Evolutionary conservation across 1,284 basidiomycete species (phyloP), one percentile per base, ranked within the genome.

Genomic region (Papiliotrema terrestris): DNA sequence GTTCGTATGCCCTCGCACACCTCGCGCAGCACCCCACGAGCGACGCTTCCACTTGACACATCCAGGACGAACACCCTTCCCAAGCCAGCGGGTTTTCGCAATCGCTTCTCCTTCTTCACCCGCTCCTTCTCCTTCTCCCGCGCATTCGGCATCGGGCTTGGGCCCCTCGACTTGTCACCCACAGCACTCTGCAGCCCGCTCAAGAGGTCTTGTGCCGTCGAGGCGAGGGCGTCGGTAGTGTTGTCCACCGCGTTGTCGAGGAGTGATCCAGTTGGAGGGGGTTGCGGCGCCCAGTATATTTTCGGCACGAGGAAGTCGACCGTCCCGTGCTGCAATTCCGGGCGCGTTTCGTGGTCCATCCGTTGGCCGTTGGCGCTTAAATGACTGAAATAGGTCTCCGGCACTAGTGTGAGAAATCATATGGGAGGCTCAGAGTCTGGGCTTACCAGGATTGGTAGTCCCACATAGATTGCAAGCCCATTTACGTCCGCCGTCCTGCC

Each of bases 391-490:
- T 97, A 97, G 55, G 88, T 86, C 11, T 85, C 75, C 1, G 83
- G 78, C 22, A 95, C 92, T 91, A 19, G 11, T 13, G 25, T 41
- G 63, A 25, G 39, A 15, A n/a, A 49, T 37, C 17, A 39, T 26
- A 22, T n/a, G 22, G 39, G 32, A 23, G 19, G 36, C 2, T 38
- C n/a, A 20, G 15, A 38, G 22, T 32, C 29, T n/a, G n/a, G 20
- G 65, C 80, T 60, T 58, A 93, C 92, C 92, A 78, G 86, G 82
- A 20, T 89, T 93, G 62, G 88, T 83, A 57, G 85, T 83, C 8
- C 81, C 79, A 76, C 96, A 99, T 4, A 99, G 74, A 79, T 98
- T 98, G 76, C 96, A 99, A 63, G 83, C 85, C 90, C 93, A 98
- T 62, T 82, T 84, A 58, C 84, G 83, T 2, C 96, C 96, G 9